Conservation (phyloP, 495 filamentous ascomycete genomes). For the Eremomyces bilateralis region DNA sequence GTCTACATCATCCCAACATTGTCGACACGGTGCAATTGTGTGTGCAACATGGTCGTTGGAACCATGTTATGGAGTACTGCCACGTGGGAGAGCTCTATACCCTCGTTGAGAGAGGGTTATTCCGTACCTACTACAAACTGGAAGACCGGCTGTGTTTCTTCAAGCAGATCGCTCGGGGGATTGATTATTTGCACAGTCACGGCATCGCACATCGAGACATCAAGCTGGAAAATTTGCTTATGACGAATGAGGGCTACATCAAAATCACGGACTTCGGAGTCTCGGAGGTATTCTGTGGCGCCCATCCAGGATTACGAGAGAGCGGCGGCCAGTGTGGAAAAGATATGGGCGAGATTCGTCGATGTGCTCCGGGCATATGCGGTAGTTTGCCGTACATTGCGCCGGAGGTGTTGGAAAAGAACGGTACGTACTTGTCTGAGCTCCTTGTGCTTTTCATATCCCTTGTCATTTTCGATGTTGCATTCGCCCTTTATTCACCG, state of each 20-base stretch:
- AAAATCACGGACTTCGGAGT: constrained; percentile 72
- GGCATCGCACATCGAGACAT: constrained; percentile 67
- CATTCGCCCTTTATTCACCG: no score
- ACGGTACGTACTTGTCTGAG: constrained; percentile 21
- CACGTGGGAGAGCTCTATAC: constrained; percentile 47
- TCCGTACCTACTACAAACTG: constrained; percentile 27
- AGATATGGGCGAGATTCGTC: constrained; percentile 40
- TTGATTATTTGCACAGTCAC: constrained; percentile 45
- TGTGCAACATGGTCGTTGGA: constrained; percentile 40
- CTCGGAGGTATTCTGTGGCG: constrained; percentile 52
- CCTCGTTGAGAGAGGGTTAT: constrained; percentile 33
- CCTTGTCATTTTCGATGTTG: no score
- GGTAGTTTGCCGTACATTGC: constrained; percentile 60
- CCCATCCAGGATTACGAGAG: constrained; percentile 44
- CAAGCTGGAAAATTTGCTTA: constrained; percentile 58
- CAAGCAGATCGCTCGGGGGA: constrained; percentile 54
- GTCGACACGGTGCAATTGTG: constrained; percentile 52
- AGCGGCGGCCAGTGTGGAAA: constrained; percentile 42
- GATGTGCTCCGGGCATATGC: constrained; percentile 49
- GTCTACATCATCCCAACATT: constrained; percentile 57
- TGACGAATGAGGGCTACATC: constrained; percentile 43
- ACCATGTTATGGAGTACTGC: constrained; percentile 76
- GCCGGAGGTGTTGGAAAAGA: constrained; percentile 48
- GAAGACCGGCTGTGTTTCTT: constrained; percentile 50
- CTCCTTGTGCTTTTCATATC: no score